phyloP scores from a whole-genome alignment of 169 alveolate species.

The Plasmodium knowlesi region DNA sequence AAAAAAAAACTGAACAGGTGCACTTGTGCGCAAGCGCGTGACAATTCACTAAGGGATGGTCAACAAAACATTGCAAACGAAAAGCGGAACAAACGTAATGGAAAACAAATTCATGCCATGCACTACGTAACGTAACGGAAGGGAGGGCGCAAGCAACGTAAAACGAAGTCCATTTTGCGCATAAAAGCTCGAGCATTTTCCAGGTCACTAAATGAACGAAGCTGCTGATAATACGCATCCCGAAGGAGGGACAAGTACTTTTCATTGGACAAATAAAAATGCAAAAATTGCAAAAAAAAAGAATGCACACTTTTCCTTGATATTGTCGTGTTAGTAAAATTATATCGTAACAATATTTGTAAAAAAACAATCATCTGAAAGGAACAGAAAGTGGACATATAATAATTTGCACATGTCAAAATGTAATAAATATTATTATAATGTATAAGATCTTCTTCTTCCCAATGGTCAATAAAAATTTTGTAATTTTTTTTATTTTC shows the following conservation, averaged over 20 bases:
- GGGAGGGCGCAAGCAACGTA: constrained; percentile 16
- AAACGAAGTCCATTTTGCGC: constrained; percentile 11
- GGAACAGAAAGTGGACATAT: constrained; percentile 22
- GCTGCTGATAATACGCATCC: constrained; percentile 20
- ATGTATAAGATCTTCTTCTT: constrained; percentile 50
- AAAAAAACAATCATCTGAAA: constrained; percentile 30
- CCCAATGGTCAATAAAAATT: constrained; percentile 68
- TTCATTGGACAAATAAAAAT: constrained; percentile 3
- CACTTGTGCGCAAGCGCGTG: neutral
- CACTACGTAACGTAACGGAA: neutral
- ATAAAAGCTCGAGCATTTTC: constrained; percentile 15
- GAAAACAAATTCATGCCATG: neutral
- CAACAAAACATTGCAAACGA: neutral
- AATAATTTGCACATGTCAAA: constrained; percentile 6
- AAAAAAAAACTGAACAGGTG: neutral
- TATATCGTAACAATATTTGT: constrained; percentile 3
- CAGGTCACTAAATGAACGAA: neutral
- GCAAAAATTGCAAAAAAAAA: constrained; percentile 19
- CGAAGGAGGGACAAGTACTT: constrained; percentile 39
- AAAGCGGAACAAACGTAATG: neutral
- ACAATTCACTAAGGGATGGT: neutral
- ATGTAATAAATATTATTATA: constrained; percentile 53
- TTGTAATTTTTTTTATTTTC: constrained; percentile 52
- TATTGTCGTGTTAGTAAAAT: constrained; percentile 34
- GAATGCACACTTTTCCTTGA: constrained; percentile 15